These are phyloP conservation scores for Pseudogymnoascus sp. DNA, from an alignment of 2,329 filamentous ascomycete species.

Conservation along the genomic window DNA sequence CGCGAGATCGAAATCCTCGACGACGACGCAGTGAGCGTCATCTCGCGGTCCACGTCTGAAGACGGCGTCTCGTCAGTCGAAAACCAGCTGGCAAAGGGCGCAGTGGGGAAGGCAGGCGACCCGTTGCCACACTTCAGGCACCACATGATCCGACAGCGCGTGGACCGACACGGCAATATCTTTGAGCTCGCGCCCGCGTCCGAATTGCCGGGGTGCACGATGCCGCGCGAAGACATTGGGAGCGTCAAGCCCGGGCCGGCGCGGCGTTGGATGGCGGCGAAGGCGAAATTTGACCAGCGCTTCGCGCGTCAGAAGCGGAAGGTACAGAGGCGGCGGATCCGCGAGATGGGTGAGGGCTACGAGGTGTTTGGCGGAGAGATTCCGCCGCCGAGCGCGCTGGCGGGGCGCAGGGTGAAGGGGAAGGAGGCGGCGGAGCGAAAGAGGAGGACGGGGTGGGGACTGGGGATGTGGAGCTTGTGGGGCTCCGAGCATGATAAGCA, in stretches of 20 bases:
- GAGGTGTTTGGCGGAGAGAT: conserved; percentile 65
- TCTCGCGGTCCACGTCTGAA: conserved; percentile 53
- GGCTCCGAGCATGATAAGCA: conserved; percentile 81
- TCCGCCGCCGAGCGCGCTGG: conserved; percentile 78
- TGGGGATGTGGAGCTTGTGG: conserved; percentile 81
- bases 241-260: conserved; percentile 74
- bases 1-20: conserved; percentile 73
- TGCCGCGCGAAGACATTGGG: conserved; percentile 62
- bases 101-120: conserved; percentile 71
- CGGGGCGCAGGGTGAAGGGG: conserved; percentile 54
- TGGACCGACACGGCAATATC: conserved; percentile 71
- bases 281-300: conserved; percentile 63
- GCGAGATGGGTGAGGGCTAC: conserved; percentile 66
- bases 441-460: conserved; percentile 59
- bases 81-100: conserved; percentile 9
- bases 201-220: conserved; percentile 57
- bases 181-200: conserved; percentile 57
- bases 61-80: conserved; percentile 25
- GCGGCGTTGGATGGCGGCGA: conserved; percentile 73
- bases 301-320: conserved; percentile 63
- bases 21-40: conserved; percentile 69
- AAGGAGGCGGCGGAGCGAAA: conserved; percentile 47
- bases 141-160: conserved; percentile 87
- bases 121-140: conserved; percentile 70
- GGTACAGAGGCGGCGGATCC: conserved; percentile 65